Conservation (phyloP, 2,329 filamentous ascomycete species). For the Ceratocystis destructans region DNA sequence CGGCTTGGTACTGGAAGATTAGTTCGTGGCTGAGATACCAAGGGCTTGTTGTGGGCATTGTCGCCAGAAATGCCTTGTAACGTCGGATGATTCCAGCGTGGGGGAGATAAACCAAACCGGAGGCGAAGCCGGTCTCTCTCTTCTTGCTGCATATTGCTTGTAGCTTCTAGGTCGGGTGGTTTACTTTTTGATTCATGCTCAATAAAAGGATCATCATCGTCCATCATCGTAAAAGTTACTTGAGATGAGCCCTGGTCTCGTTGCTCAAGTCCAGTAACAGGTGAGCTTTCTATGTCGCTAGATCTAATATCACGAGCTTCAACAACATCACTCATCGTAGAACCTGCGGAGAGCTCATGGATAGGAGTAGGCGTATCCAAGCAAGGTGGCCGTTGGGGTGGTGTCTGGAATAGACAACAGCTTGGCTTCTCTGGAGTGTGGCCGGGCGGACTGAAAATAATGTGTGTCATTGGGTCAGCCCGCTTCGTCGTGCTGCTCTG, state of each 20-base stretch:
- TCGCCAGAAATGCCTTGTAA: background rate
- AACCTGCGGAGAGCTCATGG: background rate
- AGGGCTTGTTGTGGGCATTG: background rate
- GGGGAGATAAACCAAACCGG: background rate
- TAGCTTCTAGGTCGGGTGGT: background rate
- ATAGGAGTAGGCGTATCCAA: background rate
- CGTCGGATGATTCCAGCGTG: background rate
- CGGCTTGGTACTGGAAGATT: background rate
- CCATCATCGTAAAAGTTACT: background rate
- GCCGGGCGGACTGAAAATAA: no score
- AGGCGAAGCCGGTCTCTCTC: background rate
- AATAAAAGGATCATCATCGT: conserved; percentile 4
- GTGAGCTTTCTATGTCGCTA: background rate
- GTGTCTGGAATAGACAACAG: background rate
- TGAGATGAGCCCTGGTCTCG: background rate
- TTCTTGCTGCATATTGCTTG: background rate
- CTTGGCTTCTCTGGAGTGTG: background rate
- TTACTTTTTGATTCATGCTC: background rate
- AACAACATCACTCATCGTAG: background rate
- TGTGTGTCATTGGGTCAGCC: no score
- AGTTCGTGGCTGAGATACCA: background rate
- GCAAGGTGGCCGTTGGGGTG: background rate
- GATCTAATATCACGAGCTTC: background rate
- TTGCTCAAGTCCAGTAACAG: background rate
- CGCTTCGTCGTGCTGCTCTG: background rate